Base-by-base conservation (phyloP, 139 green algal species). In the Chlamydomonas schloesseri region DNA sequence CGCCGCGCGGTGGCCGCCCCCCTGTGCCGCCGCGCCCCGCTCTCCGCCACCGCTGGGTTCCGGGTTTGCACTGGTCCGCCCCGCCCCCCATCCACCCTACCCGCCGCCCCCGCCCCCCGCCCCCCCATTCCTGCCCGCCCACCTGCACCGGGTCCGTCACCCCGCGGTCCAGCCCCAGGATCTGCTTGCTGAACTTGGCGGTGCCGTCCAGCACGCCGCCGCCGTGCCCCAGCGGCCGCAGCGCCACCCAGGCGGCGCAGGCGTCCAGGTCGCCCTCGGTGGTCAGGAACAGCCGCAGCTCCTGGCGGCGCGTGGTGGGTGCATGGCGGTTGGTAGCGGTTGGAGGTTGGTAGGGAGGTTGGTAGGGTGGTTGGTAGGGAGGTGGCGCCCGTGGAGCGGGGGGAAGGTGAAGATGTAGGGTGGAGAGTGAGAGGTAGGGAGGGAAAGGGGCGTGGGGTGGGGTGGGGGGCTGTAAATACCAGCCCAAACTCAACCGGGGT, bases 261-360 rank as follows among this genome's bases (percentile, higher is more conserved):
- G 74, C 33, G 8, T 80, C 76, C 72, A 99, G 92, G 29, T 93
- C 89, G 34, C 93, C 95, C 42, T 98, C 93, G 11, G 89, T 20
- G 79, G 95, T 83, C 70, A 99, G 91, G 78, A 99, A 99, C 42
- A 97, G 68, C 20, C 82, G 74, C 82, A 99, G 89, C 87, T 97
- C 95, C 96, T 97, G 84, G 42, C 33, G 2, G 23, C 8, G 72
- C 6, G 11, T n/a, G n/a, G n/a, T n/a, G n/a, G n/a, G n/a, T n/a
- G n/a, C n/a, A n/a, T n/a, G n/a, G 29, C 21, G 31, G 3, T 20
- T 34, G 58, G 33, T 46, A 46, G 78, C 36, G 26, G 18, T 28
- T 55, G 36, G 46, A 50, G 13, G 14, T 13, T 23, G 58, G 76
- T 5, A 9, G n/a, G 23, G 8, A 28, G 33, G 33, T 15, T 15